These are phyloP conservation scores for Penicillium maclennaniae DNA, from an alignment of 495 filamentous ascomycete species.

Conservation along the genomic window DNA sequence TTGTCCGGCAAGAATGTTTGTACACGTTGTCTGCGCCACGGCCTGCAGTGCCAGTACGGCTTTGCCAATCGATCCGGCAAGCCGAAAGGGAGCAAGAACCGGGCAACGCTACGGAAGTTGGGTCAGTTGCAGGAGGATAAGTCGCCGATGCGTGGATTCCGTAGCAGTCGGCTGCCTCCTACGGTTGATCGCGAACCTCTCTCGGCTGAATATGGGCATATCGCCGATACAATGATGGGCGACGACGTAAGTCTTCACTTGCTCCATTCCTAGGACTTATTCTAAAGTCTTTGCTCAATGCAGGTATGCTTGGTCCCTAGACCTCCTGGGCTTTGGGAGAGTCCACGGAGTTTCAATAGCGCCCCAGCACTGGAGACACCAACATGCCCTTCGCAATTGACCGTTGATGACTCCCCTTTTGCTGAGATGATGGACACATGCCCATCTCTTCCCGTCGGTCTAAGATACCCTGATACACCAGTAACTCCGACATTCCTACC, in stretches of 20 bases:
- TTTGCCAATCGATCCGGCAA: slow-evolving; percentile 47
- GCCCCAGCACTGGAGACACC: slow-evolving; percentile 14
- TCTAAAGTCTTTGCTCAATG: not conserved
- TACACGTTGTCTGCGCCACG: slow-evolving; percentile 43
- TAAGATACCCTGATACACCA: slow-evolving; percentile 26
- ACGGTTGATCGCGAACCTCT: slow-evolving; percentile 15
- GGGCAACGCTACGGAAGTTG: slow-evolving; percentile 41
- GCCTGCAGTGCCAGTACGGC: slow-evolving; percentile 43
- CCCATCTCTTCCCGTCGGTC: slow-evolving; percentile 16
- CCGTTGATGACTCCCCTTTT: slow-evolving; percentile 20
- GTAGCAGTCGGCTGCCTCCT: slow-evolving; percentile 16
- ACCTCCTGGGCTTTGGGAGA: slow-evolving; percentile 23
- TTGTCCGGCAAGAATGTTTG: slow-evolving; percentile 40
- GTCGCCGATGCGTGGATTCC: slow-evolving; percentile 19
- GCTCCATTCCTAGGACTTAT: not conserved
- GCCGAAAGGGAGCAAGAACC: slow-evolving; percentile 47
- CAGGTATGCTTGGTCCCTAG: slow-evolving; percentile 23
- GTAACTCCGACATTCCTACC: slow-evolving; percentile 38
- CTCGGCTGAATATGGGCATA: slow-evolving; percentile 7
- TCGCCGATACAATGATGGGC: slow-evolving; percentile 16
- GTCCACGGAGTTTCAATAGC: slow-evolving; percentile 18
- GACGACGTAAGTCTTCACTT: slow-evolving; percentile 17
- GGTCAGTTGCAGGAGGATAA: slow-evolving; percentile 39
- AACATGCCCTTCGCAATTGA: slow-evolving; percentile 20
- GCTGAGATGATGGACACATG: slow-evolving; percentile 19